phyloP scores from a whole-genome alignment of 2,329 filamentous ascomycete species.

The Beauveria sp. region DNA sequence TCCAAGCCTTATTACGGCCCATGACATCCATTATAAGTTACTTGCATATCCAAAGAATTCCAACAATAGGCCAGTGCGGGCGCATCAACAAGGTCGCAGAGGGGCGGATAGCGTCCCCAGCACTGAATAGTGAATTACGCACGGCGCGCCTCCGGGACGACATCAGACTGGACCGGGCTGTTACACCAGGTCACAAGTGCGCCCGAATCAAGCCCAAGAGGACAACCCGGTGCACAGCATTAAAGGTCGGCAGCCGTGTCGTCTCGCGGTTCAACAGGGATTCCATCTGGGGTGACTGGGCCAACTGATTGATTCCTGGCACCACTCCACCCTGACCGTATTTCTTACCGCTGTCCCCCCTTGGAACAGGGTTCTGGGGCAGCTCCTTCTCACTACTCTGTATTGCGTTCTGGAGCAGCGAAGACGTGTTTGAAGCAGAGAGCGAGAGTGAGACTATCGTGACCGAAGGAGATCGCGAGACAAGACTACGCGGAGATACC shows the following conservation, averaged over 20 bases:
- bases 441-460: neutral
- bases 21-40: neutral
- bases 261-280: slow-evolving; percentile 2
- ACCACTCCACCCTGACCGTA: slow-evolving; percentile 7
- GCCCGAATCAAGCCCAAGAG: neutral
- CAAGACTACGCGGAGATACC: neutral
- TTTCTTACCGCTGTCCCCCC: slow-evolving; percentile 5
- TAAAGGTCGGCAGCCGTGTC: neutral
- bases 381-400: neutral
- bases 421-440: neutral
- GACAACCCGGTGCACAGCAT: neutral
- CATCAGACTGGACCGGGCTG: slow-evolving; percentile 1
- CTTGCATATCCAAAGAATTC: neutral
- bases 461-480: neutral
- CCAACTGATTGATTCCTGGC: slow-evolving; percentile 3
- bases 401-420: neutral
- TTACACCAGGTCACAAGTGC: neutral
- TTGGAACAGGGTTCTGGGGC: neutral
- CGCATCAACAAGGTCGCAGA: neutral
- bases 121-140: too few relatives aligned
- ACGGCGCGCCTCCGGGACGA: neutral
- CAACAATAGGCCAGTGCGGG: neutral
- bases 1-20: neutral
- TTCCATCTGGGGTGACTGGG: neutral
- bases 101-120: neutral